Base-by-base conservation (phyloP, 1,139 yeast species). In the Geotrichum carabidarum region DNA sequence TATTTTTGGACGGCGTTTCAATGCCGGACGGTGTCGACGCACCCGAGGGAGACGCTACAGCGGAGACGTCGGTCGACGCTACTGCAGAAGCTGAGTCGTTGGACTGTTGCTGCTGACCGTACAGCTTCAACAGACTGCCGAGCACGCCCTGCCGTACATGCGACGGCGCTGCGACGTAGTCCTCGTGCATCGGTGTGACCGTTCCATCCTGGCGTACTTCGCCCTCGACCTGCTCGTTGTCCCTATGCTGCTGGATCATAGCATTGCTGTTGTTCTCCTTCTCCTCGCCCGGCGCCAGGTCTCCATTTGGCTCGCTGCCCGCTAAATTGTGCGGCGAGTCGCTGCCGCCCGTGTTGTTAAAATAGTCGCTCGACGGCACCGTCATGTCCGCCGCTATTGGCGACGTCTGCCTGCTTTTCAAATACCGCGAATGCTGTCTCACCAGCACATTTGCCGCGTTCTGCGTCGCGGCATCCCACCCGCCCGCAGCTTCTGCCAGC, bases 81-180 rank as follows among this genome's bases (percentile, higher is more conserved):
- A 27, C 14, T 30, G 31, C 22, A 5, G 40, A 27, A 12, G 15
- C 11, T 1, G 22, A 12, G 11, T 41, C 15, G 4, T 30, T 9
- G 9, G 22, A 14, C 15, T 47, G 47, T 5, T 49, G 43, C n/a
- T 35, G 35, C 11, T 64, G 64, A 22, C 80, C 83, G 63, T 88
- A 87, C 54, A 89, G 74, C 61, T 82, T 79, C 59, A 89, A 74
- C 59, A 89, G 74, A 1, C 91, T 81, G 0, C 95, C 86, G 37
- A 89, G 76, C 15, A 89, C 91, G 65, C 96, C 96, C 31, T 89
- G 88, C 60, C 84, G 84, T 6, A 87, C 89, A 53, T 79, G 80
- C 44, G 77, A 73, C 0, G 95, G 95, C 0, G 91, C 90, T 0
- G 88, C 82, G 7, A 86, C 75, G 54, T 79, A 86, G 18, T 77